phyloP scores from a whole-genome alignment of 1,284 basidiomycete genomes.

The Ganoderma meredithae region DNA sequence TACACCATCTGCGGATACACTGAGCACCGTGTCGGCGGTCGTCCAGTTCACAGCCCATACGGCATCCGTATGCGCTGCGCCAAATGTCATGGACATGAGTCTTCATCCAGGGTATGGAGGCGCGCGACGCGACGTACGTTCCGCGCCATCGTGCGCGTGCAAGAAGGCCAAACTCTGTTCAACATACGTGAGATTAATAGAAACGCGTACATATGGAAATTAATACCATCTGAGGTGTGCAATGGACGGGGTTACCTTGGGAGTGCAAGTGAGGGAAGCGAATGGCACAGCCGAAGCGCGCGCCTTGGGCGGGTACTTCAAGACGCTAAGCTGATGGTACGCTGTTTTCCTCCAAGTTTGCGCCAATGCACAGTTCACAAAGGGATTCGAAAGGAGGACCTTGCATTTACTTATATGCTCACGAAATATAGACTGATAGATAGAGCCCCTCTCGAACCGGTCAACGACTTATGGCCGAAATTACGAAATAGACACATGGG shows the following conservation, averaged over 20 bases:
- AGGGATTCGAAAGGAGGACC: too few relatives aligned
- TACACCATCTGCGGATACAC: conserved; percentile 78
- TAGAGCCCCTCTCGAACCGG: too few relatives aligned
- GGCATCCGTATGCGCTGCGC: conserved; percentile 80
- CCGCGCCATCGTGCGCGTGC: conserved; percentile 73
- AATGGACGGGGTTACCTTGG: not conserved
- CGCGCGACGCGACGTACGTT: conserved; percentile 59
- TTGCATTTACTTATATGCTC: not conserved
- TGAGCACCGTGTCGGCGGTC: conserved; percentile 64
- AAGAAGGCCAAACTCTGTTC: conserved; percentile 76
- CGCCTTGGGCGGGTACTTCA: not conserved
- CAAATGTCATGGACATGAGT: conserved; percentile 16
- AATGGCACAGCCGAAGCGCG: not conserved
- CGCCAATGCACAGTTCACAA: too few relatives aligned
- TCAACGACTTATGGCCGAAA: too few relatives aligned
- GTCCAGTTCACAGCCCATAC: conserved; percentile 87
- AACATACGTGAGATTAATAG: conserved; percentile 14
- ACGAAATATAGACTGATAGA: too few relatives aligned
- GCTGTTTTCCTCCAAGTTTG: too few relatives aligned
- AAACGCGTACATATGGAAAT: not conserved
- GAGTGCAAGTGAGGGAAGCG: not conserved
- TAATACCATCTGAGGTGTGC: not conserved
- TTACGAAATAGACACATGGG: too few relatives aligned
- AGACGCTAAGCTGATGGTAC: not conserved
- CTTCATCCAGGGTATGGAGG: conserved; percentile 10